Percentiles rank a stretch among this genome's conserved stretches.
Evolutionary conservation across 1,284 basidiomycete genomes (phyloP).

Genomic region (Neonothopanus nambi): DNA sequence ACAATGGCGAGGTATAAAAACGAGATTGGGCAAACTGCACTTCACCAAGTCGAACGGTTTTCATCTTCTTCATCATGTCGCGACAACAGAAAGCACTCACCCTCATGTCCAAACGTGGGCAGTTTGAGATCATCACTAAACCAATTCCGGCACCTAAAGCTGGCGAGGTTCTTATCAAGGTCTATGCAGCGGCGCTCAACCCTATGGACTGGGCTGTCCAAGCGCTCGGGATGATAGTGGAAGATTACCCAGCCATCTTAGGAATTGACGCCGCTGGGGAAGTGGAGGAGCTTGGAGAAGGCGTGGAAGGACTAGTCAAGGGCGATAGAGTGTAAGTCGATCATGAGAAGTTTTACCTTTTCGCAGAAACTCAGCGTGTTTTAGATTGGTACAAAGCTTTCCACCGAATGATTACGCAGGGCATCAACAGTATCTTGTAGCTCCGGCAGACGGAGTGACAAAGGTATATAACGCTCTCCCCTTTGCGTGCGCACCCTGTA

Average conservation of each 20-base stretch:
- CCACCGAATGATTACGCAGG: slow-evolving; percentile 1
- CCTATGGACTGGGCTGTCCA: slow-evolving; percentile 49
- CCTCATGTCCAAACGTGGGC: neutral
- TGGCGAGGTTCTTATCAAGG: slow-evolving; percentile 45
- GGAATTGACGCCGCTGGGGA: slow-evolving; percentile 50
- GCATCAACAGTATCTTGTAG: slow-evolving; percentile 7
- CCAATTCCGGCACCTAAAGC: slow-evolving; percentile 37
- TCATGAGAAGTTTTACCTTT: neutral
- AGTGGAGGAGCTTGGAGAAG: slow-evolving; percentile 41
- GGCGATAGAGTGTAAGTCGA: slow-evolving; percentile 14
- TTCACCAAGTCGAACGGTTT: too few species aligned
- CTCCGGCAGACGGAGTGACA: slow-evolving; percentile 4
- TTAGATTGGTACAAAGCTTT: neutral
- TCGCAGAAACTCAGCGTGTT: neutral
- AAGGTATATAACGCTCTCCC: neutral
- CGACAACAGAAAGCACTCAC: slow-evolving; percentile 14
- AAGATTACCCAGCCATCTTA: slow-evolving; percentile 34
- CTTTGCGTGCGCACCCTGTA: neutral
- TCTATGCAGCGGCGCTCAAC: slow-evolving; percentile 44
- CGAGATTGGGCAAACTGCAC: too few species aligned
- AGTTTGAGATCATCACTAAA: slow-evolving; percentile 10
- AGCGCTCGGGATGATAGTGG: slow-evolving; percentile 21
- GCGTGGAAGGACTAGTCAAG: slow-evolving; percentile 23
- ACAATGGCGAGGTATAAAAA: too few species aligned
- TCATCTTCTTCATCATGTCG: neutral